Conservation (phyloP, 176 grass and related monocot genomes). For the Eragrostis curvula region DNA sequence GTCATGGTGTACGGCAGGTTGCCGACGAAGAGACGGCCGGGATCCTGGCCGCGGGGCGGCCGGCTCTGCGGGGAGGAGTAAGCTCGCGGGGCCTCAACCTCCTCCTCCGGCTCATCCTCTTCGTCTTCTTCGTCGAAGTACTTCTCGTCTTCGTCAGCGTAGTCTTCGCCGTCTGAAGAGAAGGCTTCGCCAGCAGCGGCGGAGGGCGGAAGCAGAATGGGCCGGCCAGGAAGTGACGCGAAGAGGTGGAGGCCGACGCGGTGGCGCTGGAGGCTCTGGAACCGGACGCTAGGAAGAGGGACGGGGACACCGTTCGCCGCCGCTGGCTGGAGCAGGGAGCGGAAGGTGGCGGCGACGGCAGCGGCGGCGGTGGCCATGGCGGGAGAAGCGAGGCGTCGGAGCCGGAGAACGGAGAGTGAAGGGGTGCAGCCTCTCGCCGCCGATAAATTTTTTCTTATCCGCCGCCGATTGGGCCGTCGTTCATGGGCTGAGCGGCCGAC, state of each 20-base stretch:
- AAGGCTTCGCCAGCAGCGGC: constrained; percentile 28
- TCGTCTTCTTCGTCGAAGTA: constrained; percentile 33
- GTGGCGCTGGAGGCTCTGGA: constrained; percentile 14
- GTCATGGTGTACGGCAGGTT: constrained; percentile 82
- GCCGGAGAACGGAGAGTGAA: neutral
- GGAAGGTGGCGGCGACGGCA: constrained; percentile 23
- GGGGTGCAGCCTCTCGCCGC: neutral
- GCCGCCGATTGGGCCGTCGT: neutral
- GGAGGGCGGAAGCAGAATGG: constrained; percentile 26
- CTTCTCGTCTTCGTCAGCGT: constrained; percentile 21
- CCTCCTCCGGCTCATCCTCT: constrained; percentile 22
- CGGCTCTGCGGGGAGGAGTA: constrained; percentile 29
- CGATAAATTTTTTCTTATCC: constrained; percentile 39
- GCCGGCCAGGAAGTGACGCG: neutral
- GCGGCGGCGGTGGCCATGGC: constrained; percentile 38
- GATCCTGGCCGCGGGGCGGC: constrained; percentile 55
- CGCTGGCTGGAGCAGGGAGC: constrained; percentile 15
- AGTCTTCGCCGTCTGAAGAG: constrained; percentile 38
- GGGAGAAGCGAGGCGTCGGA: constrained; percentile 39
- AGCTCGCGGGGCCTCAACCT: constrained; percentile 14
- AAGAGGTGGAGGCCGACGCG: constrained; percentile 22
- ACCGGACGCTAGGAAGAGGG: constrained; percentile 17
- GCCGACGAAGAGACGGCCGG: constrained; percentile 82
- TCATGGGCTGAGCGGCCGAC: neutral
- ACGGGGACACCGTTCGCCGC: neutral